A percentile compares a stretch with the other conserved stretches of the same genome.
Evolutionary conservation across 2,329 filamentous ascomycete species (phyloP).

Genomic region (Coleophoma eucalyptorum): DNA sequence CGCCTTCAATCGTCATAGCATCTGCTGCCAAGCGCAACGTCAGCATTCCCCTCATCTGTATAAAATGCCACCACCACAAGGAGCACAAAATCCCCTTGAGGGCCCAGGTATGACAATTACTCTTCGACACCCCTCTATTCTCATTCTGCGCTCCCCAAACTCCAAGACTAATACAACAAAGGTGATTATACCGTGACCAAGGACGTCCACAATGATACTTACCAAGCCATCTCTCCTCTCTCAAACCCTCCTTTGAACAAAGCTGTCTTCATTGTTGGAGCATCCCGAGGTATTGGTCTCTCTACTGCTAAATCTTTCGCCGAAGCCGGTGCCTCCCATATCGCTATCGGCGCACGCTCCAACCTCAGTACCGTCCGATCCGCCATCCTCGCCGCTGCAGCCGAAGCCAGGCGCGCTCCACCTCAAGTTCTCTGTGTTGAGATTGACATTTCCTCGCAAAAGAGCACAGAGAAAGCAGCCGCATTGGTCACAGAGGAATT

Average conservation of each 20-base stretch:
- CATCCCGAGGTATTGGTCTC: slow-evolving; percentile 49
- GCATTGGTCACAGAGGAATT: slow-evolving; percentile 21
- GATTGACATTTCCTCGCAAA: slow-evolving; percentile 32
- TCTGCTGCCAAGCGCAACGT: too few relatives aligned
- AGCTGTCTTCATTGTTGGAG: slow-evolving; percentile 49
- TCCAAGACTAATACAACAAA: too few relatives aligned
- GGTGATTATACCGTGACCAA: slow-evolving; percentile 1
- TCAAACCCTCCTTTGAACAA: slow-evolving; percentile 33
- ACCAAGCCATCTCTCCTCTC: slow-evolving; percentile 43
- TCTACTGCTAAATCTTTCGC: slow-evolving; percentile 53
- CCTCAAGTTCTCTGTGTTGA: slow-evolving; percentile 38
- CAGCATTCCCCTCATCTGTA: too few relatives aligned
- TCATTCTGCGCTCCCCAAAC: too few relatives aligned
- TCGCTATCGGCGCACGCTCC: slow-evolving; percentile 51
- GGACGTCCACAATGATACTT: slow-evolving; percentile 41
- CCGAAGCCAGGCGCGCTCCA: slow-evolving; percentile 21
- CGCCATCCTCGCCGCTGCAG: slow-evolving; percentile 32
- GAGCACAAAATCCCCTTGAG: neutral
- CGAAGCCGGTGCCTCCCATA: slow-evolving; percentile 43
- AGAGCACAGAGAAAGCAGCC: slow-evolving; percentile 28
- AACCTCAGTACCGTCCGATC: slow-evolving; percentile 25
- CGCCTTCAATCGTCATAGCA: too few relatives aligned
- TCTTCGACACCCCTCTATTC: too few relatives aligned
- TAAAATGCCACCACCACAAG: neutral
- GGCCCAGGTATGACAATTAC: too few relatives aligned